Percentiles rank a stretch among this genome's conserved stretches.
Conservation (phyloP, 257 asterid genomes). For the Ilex aquifolium region DNA sequence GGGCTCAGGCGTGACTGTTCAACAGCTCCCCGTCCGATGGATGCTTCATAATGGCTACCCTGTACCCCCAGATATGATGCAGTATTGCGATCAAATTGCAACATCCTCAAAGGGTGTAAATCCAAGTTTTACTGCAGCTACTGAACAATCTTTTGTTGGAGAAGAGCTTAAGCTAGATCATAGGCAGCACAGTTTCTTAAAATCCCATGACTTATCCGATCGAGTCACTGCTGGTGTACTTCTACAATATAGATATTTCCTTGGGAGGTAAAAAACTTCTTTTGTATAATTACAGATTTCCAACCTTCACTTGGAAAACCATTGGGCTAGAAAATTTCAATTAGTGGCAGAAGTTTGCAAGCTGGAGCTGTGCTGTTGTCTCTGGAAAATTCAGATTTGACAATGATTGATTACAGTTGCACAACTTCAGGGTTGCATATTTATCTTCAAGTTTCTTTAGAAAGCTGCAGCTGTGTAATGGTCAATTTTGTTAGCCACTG, state of each 20-base stretch:
- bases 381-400: too few relatives aligned
- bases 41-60: slow-evolving; percentile 97
- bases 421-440: too few relatives aligned
- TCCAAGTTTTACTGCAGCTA: slow-evolving; percentile 24
- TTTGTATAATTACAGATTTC: background rate
- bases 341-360: too few relatives aligned
- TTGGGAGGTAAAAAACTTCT: slow-evolving; percentile 67
- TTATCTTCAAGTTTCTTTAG: too few relatives aligned
- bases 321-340: too few relatives aligned
- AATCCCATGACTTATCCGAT: slow-evolving; percentile 51
- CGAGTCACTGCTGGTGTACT: slow-evolving; percentile 57
- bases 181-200: slow-evolving; percentile 34
- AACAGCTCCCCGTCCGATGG: slow-evolving; percentile 95
- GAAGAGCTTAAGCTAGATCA: slow-evolving; percentile 35
- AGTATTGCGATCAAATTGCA: slow-evolving; percentile 62
- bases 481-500: too few relatives aligned
- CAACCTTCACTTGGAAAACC: too few relatives aligned
- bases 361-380: too few relatives aligned
- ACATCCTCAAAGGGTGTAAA: slow-evolving; percentile 47
- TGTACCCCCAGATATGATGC: slow-evolving; percentile 95
- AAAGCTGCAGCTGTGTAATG: too few relatives aligned
- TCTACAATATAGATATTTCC: slow-evolving; percentile 76
- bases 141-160: slow-evolving; percentile 28
- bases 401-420: too few relatives aligned
- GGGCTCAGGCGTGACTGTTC: slow-evolving; percentile 45